Percentiles rank a stretch among this genome's conserved stretches.
phyloP scores from a whole-genome alignment of 257 asterid genomes.

The Jaltomata sinuosa region DNA sequence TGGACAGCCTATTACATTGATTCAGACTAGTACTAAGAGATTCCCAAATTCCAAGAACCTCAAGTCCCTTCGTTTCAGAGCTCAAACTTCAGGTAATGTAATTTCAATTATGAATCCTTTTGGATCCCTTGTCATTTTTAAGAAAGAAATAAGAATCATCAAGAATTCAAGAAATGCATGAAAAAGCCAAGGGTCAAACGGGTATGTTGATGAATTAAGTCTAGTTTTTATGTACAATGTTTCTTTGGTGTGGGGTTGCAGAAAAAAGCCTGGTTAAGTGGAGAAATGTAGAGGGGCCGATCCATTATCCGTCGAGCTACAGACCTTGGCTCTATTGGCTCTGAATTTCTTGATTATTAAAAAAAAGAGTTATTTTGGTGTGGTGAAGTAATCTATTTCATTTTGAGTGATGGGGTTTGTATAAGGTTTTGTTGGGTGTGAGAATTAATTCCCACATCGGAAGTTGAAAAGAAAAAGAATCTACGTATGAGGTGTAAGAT shows the following conservation, averaged over 20 bases:
- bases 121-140: not conserved
- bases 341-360: not conserved
- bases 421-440: not conserved
- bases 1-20: constrained; percentile 23
- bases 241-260: not conserved
- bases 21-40: constrained; percentile 15
- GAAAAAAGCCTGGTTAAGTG: too few relatives aligned
- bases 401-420: not conserved
- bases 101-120: not conserved
- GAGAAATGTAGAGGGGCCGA: too few relatives aligned
- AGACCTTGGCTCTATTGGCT: not conserved
- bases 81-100: constrained; percentile 49
- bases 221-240: not conserved
- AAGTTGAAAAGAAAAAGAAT: too few relatives aligned
- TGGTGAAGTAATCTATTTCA: not conserved
- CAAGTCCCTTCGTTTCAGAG: constrained; percentile 26
- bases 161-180: not conserved
- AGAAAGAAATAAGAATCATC: not conserved
- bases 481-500: too few relatives aligned
- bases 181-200: not conserved
- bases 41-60: constrained; percentile 19
- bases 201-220: not conserved
- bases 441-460: too few relatives aligned
- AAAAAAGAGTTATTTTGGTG: not conserved
- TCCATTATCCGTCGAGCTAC: too few relatives aligned